Conservation (phyloP, 2,329 filamentous ascomycete species). For the Exophiala spinifera region DNA sequence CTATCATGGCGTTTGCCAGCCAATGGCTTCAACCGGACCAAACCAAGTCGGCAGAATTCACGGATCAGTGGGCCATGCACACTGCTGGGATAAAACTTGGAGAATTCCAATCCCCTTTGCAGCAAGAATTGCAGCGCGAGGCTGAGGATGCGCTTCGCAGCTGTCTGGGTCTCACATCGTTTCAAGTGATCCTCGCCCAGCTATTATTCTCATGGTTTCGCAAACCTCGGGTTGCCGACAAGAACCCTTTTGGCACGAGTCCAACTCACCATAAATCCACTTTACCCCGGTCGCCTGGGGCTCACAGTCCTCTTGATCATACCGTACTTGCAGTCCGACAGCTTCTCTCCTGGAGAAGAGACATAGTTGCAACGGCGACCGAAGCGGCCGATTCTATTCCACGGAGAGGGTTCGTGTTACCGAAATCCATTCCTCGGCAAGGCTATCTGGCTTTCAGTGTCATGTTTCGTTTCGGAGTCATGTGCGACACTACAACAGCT, state of each 20-base stretch:
- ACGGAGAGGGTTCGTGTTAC: background rate
- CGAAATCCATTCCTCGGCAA: slow-evolving; percentile 6
- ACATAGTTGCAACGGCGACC: background rate
- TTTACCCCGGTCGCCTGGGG: slow-evolving; percentile 3
- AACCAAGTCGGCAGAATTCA: too few species aligned
- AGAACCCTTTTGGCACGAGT: background rate
- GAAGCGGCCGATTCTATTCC: background rate
- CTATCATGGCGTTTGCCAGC: slow-evolving; percentile 44
- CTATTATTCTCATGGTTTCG: slow-evolving; percentile 5
- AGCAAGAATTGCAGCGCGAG: slow-evolving; percentile 4
- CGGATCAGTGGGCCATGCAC: background rate
- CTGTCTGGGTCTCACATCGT: slow-evolving; percentile 3
- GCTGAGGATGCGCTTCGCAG: slow-evolving; percentile 1
- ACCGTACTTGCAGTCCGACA: slow-evolving; percentile 4
- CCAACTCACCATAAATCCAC: slow-evolving; percentile 3
- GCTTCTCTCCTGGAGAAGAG: slow-evolving; percentile 5
- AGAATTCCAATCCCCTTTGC: slow-evolving; percentile 6
- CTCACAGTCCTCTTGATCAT: slow-evolving; percentile 2
- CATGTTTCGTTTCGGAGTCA: slow-evolving; percentile 11
- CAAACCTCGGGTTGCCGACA: slow-evolving; percentile 2
- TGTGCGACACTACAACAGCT: slow-evolving; percentile 8
- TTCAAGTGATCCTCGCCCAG: slow-evolving; percentile 6
- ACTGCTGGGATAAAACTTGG: background rate
- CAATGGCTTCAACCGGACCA: slow-evolving; percentile 34
- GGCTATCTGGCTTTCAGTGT: slow-evolving; percentile 8